Base-by-base conservation (phyloP, 371 early-diverging fungal genomes). In the Circinella minor region DNA sequence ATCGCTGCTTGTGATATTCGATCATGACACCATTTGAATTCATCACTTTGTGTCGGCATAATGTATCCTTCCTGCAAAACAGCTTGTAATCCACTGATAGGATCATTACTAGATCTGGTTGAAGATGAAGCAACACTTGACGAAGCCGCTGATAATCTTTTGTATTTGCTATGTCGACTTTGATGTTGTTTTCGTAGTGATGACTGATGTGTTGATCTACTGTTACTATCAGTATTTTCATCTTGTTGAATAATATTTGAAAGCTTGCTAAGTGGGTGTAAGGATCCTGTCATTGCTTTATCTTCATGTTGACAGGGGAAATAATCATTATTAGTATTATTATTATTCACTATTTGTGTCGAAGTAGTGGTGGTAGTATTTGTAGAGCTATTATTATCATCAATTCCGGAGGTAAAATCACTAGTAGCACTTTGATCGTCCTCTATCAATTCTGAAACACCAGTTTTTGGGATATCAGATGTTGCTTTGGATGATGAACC, bases 1-100 rank as follows among this genome's bases (percentile, higher is more conserved):
- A 80, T 81, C 1, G 84, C 84, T 11, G 84, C 84, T 67, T 79
- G 81, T 13, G 84, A 81, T 38, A 78, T 81, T 17, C 81, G 72
- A 64, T 83, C 84, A 55, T 83, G 84, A 6, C 76, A 77, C 80
- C 81, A 83, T 66, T 74, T 79, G 60, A 83, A 83, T 38, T 80
- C 78, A 49, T 83, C 81, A 18, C 71, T 74, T 62, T 79, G 80
- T 3, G 77, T 63, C 0, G 84, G 84, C 48, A 83, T 47, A 49
- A 83, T 81, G 13, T 79, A 79, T 3, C 84, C 81, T 74, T 83
- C 84, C 67, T 81, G 84, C 8, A 81, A 63, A 3, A 78, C 81
- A 13, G 81, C 77, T 65, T 83, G 84, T 7, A 83, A 67, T 9
- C 84, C 84, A 59, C 74, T 75, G 51, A 82, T 80, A 8, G 83